These are phyloP conservation scores for Allium sativum DNA, from an alignment of 106 monocot species.

Conservation along the genomic window DNA sequence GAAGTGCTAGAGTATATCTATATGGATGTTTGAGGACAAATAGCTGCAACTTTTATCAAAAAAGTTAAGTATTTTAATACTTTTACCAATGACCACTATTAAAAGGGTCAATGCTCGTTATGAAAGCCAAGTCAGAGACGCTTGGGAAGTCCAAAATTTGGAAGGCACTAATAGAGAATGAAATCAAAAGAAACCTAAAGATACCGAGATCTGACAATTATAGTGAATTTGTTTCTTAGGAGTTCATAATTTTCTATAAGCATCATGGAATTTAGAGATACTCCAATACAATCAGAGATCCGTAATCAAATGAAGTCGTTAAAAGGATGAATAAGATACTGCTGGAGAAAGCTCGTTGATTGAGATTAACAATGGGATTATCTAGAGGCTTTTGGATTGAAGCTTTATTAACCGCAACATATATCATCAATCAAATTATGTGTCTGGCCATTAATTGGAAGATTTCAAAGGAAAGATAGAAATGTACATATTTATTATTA, in stretches of 20 bases:
- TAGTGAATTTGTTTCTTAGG: neutral
- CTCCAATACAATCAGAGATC: neutral
- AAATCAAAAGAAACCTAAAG: neutral
- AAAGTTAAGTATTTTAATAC: no score
- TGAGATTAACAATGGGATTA: neutral
- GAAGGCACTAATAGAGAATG: slow-evolving; percentile 1
- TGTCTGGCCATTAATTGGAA: no score
- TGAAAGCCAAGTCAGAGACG: neutral
- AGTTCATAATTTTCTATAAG: neutral
- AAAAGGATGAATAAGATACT: neutral
- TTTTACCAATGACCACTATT: no score
- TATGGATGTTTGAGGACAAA: no score
- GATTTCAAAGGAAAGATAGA: no score
- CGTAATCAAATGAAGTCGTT: neutral
- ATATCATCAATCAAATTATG: no score
- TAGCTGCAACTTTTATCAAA: no score
- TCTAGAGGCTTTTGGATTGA: neutral
- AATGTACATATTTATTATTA: no score
- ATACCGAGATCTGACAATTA: neutral
- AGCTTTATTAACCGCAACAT: neutral
- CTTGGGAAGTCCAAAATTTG: neutral
- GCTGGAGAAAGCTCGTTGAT: neutral
- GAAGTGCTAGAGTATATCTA: no score
- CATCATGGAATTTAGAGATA: neutral
- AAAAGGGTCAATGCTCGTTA: neutral